Evolutionary conservation across 805 yeast species (phyloP).

Genomic region (Kluyveromyces nonfermentans): DNA sequence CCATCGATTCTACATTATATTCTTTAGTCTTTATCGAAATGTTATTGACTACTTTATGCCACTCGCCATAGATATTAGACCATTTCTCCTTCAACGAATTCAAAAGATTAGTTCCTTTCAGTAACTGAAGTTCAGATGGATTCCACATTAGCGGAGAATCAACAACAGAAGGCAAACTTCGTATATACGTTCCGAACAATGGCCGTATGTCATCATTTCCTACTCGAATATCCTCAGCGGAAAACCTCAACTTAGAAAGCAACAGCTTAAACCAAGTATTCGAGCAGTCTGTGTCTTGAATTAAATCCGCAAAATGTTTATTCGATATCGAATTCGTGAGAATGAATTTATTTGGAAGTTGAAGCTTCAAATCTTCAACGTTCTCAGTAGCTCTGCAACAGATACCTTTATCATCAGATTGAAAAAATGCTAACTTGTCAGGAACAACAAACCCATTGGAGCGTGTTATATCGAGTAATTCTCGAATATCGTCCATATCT

Average conservation of each 20-base stretch:
- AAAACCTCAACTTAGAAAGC: conserved; percentile 36
- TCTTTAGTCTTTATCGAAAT: not conserved
- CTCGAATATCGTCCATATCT: not conserved
- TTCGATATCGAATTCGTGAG: conserved; percentile 20
- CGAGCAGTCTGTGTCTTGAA: conserved; percentile 10
- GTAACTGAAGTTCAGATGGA: conserved; percentile 37
- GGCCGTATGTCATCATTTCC: conserved; percentile 15
- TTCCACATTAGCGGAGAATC: conserved; percentile 58
- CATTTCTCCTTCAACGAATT: conserved; percentile 43
- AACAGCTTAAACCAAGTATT: conserved; percentile 33
- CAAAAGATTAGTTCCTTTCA: conserved; percentile 61
- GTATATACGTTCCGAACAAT: conserved; percentile 38
- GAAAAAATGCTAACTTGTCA: conserved; percentile 27
- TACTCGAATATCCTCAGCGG: conserved; percentile 8
- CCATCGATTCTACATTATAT: not conserved
- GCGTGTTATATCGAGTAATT: not conserved
- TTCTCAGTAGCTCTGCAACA: conserved; percentile 21
- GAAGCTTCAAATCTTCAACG: conserved; percentile 19
- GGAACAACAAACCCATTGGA: conserved; percentile 30
- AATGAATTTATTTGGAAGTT: conserved; percentile 26
- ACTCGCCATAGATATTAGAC: conserved; percentile 47
- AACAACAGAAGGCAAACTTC: conserved; percentile 39
- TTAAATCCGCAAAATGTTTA: conserved; percentile 15
- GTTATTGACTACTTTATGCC: conserved; percentile 30
- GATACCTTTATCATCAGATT: conserved; percentile 30